Conservation (phyloP, 1,284 basidiomycete species). For the Phenoliferia sp. region DNA sequence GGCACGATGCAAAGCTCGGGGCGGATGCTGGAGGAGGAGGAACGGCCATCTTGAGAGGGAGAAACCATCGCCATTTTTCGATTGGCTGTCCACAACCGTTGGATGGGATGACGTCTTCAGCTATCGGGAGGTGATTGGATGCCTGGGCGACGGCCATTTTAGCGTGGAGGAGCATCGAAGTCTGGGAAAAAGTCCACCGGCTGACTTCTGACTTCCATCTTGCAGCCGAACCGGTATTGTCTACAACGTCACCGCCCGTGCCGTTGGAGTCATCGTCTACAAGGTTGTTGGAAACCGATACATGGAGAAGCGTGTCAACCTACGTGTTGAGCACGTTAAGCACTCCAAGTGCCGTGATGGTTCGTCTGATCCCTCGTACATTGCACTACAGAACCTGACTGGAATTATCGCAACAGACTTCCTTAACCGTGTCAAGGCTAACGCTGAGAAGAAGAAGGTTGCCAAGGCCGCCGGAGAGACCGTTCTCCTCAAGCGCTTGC, state of each 20-base stretch:
- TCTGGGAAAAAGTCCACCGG: neutral
- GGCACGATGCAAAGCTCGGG: too few species aligned
- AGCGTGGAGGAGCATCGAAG: too few species aligned
- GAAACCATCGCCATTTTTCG: neutral
- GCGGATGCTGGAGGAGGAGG: neutral
- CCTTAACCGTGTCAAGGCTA: slow-evolving; percentile 89
- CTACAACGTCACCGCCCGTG: slow-evolving; percentile 93
- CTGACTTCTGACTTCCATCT: slow-evolving; percentile 5
- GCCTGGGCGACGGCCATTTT: too few species aligned
- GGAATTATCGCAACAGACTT: slow-evolving; percentile 58
- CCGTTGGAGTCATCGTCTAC: slow-evolving; percentile 96
- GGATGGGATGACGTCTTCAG: too few species aligned
- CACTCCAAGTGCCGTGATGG: slow-evolving; percentile 94
- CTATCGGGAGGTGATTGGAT: too few species aligned
- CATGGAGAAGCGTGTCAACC: slow-evolving; percentile 99
- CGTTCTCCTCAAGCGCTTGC: slow-evolving; percentile 79
- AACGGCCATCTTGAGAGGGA: neutral
- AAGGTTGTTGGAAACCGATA: slow-evolving; percentile 99
- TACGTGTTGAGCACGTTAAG: slow-evolving; percentile 94
- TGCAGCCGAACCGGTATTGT: slow-evolving; percentile 88
- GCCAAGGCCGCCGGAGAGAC: slow-evolving; percentile 89
- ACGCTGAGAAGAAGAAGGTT: slow-evolving; percentile 76
- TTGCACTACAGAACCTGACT: neutral
- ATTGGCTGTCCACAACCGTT: neutral
- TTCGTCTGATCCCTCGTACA: neutral